Base-by-base conservation (phyloP, 129 eudicot species). In the Chrysanthemum seticuspe region DNA sequence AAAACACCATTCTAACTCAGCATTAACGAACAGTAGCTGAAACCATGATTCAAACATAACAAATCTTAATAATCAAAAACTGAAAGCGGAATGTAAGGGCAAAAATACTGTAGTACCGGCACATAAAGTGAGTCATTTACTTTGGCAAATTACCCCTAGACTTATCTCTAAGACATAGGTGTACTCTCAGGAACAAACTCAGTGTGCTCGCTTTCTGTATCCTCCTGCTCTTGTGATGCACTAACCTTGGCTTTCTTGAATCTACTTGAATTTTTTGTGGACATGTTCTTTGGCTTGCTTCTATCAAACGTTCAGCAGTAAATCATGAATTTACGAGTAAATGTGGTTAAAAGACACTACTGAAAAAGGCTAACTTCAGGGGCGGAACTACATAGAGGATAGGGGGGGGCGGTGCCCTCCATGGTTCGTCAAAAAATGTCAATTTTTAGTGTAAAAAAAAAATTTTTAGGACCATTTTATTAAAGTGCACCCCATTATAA, bases 181-280 rank as follows among this genome's bases (percentile, higher is more conserved):
- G 74, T 87, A 71, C 85, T 85, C 63, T 90, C 96, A 21, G 87
- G 90, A 67, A 88, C 92, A 73, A 82, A 79, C 2, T 91, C 96
- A 18, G 80, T 74, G 23, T 76, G 80, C 80, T 79, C 65, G 56
- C 86, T 80, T 53, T 87, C 91, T 21, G 65, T 47, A 69, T 85
- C 85, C 19, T 61, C 88, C 10, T 57, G 56, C 52, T 82, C 44
- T 63, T 63, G 80, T 62, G 85, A 62, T 13, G 91, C 96, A 13
- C 62, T 74, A 36, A 83, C 52, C 85, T 80, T 92, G 16, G 93
- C 97, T 54, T 79, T 85, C 91, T 83, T 92, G 86, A 80, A 92
- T 77, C 91, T 68, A 68, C 80, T 79, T 63, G 96, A 89, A 74
- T 91, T 89, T 89, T 81, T 83, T 76, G 88, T 62, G 14, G 88